Evolutionary conservation across 2,329 filamentous ascomycete species (phyloP).

Genomic region (Neofusicoccum sp.): DNA sequence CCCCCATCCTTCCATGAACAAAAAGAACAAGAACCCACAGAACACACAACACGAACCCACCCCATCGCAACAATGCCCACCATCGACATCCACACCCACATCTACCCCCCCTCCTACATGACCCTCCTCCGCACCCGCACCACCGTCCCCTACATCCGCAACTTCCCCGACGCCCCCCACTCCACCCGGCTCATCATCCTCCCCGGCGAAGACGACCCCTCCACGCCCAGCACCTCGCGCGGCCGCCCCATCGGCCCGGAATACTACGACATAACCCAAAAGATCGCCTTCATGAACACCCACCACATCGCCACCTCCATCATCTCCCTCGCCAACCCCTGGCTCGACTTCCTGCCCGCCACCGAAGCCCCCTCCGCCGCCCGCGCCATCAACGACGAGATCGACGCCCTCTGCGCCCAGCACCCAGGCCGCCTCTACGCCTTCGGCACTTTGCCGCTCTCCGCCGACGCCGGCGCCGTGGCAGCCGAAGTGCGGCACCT

Average conservation of each 20-base stretch:
- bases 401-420: slow-evolving; percentile 67
- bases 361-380: slow-evolving; percentile 64
- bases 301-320: slow-evolving; percentile 81
- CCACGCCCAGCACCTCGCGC: slow-evolving; percentile 54
- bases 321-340: slow-evolving; percentile 87
- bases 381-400: slow-evolving; percentile 70
- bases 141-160: slow-evolving; percentile 69
- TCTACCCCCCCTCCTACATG: slow-evolving; percentile 62
- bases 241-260: slow-evolving; percentile 81
- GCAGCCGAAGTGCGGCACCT: slow-evolving; percentile 65
- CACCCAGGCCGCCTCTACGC: slow-evolving; percentile 72
- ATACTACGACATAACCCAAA: slow-evolving; percentile 76
- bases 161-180: slow-evolving; percentile 53
- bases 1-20: too few species aligned
- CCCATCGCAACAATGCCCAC: slow-evolving; percentile 37
- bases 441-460: slow-evolving; percentile 79
- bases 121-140: slow-evolving; percentile 55
- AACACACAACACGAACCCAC: background rate
- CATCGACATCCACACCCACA: slow-evolving; percentile 63
- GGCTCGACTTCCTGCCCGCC: slow-evolving; percentile 77
- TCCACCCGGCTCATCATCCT: slow-evolving; percentile 67
- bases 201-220: slow-evolving; percentile 54
- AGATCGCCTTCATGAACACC: slow-evolving; percentile 82
- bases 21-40: background rate
- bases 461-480: slow-evolving; percentile 60